phyloP scores from a whole-genome alignment of 1,139 yeast genomes.

The Arxiozyma heterogenica region DNA sequence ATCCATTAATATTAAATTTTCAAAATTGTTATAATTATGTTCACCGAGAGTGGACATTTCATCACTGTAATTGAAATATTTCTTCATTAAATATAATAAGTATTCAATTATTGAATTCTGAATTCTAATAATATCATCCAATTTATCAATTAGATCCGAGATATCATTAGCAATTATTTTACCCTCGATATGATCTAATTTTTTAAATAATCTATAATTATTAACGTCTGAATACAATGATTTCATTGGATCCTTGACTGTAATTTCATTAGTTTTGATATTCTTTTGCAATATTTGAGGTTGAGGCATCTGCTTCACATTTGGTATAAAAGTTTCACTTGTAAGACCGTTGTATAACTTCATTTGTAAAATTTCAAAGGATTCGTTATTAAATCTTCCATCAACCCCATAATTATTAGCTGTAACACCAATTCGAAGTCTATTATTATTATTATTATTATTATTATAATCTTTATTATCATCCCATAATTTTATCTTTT shows the following conservation, averaged over 20 bases:
- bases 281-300: constrained; percentile 30
- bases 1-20: constrained; percentile 27
- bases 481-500: constrained; percentile 32
- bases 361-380: constrained; percentile 50
- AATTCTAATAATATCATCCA: constrained; percentile 15
- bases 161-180: constrained; percentile 30
- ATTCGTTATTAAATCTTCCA: constrained; percentile 32
- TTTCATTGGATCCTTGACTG: constrained; percentile 22
- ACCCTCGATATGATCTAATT: constrained; percentile 29
- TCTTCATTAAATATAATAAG: constrained; percentile 6
- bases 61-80: constrained; percentile 11
- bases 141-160: constrained; percentile 13
- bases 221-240: constrained; percentile 18
- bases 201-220: constrained; percentile 24
- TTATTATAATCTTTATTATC: constrained; percentile 10
- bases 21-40: constrained; percentile 14
- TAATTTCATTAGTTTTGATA: constrained; percentile 19
- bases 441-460: constrained; percentile 11
- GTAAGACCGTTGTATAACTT: constrained; percentile 46
- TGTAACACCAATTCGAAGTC: constrained; percentile 41
- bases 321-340: constrained; percentile 47
- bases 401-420: constrained; percentile 35
- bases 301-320: constrained; percentile 44
- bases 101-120: constrained; percentile 22
- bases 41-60: constrained; percentile 2